Evolutionary conservation across 768 basidiomycete species (phyloP).

Genomic region (Pisolithus orientalis): DNA sequence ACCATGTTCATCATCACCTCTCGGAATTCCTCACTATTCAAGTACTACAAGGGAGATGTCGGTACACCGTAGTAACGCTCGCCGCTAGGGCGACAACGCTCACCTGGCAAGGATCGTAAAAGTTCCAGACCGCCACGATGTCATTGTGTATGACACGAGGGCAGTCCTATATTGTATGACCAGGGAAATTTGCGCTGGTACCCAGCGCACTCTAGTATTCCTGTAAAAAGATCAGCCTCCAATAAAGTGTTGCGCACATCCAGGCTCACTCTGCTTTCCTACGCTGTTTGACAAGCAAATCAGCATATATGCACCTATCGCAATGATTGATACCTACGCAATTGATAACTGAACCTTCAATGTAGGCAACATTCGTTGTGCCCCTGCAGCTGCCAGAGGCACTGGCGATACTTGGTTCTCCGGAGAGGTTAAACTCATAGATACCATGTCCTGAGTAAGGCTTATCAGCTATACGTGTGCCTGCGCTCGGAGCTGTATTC

Average conservation of each 20-base stretch:
- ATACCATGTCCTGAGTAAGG: not conserved
- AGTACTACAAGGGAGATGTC: too few relatives aligned
- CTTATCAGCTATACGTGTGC: not conserved
- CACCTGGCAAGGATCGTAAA: too few relatives aligned
- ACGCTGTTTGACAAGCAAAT: not conserved
- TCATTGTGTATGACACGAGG: too few relatives aligned
- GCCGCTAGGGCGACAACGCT: too few relatives aligned
- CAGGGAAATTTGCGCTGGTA: conserved; percentile 8
- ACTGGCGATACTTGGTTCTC: not conserved
- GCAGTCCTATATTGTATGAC: not conserved
- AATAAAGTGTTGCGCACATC: too few relatives aligned
- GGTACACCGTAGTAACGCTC: too few relatives aligned
- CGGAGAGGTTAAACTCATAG: not conserved
- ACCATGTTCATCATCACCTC: too few relatives aligned
- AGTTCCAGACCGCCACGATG: too few relatives aligned
- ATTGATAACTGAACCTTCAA: conserved; percentile 1
- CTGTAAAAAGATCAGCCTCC: not conserved
- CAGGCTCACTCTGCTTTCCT: conserved; percentile 1
- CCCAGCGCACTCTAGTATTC: conserved; percentile 14
- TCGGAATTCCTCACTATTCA: too few relatives aligned
- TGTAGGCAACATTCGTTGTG: not conserved
- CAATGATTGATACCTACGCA: not conserved
- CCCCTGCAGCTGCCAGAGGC: not conserved
- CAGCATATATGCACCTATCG: not conserved
- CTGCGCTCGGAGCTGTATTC: too few relatives aligned